phyloP scores from a whole-genome alignment of 2,329 filamentous ascomycete species.

The Ophiocordyceps polyrhachis-furcata region DNA sequence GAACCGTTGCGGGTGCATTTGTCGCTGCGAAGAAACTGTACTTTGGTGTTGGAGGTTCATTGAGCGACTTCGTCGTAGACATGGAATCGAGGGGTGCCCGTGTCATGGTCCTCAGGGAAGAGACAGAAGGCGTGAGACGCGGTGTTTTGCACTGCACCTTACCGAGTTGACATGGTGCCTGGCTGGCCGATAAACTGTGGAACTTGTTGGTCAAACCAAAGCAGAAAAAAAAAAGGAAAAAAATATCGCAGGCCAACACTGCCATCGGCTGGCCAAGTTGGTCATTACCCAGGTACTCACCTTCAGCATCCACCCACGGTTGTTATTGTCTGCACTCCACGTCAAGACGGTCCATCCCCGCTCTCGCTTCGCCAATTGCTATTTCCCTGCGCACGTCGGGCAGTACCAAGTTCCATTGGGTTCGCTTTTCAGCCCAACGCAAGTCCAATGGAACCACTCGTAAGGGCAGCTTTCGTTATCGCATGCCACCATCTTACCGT shows the following conservation, averaged over 20 bases:
- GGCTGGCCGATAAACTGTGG: not conserved
- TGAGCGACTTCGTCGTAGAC: conserved; percentile 50
- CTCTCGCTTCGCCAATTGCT: not conserved
- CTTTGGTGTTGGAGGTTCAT: conserved; percentile 67
- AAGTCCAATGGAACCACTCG: conserved; percentile 80
- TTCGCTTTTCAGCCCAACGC: conserved; percentile 49
- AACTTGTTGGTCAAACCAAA: not conserved
- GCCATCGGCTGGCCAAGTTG: no score
- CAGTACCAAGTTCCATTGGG: conserved; percentile 52
- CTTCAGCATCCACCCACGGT: no score
- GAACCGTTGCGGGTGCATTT: conserved; percentile 37
- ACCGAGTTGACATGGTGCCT: not conserved
- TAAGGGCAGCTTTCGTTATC: conserved; percentile 66
- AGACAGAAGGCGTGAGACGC: conserved; percentile 40
- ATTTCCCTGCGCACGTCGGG: conserved; percentile 37
- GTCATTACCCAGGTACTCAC: no score
- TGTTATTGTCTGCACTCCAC: no score
- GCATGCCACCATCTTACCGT: conserved; percentile 77
- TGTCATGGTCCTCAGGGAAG: conserved; percentile 35
- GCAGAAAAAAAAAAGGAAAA: not conserved
- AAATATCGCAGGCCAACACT: no score
- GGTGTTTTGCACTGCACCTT: conserved; percentile 37
- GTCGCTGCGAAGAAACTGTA: conserved; percentile 66
- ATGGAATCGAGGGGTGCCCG: conserved; percentile 27
- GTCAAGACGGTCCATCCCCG: not conserved